Evolutionary conservation across 306 rosid species (phyloP), one percentile per base, ranked within the genome.

Genomic region (Luffa aegyptiaca): DNA sequence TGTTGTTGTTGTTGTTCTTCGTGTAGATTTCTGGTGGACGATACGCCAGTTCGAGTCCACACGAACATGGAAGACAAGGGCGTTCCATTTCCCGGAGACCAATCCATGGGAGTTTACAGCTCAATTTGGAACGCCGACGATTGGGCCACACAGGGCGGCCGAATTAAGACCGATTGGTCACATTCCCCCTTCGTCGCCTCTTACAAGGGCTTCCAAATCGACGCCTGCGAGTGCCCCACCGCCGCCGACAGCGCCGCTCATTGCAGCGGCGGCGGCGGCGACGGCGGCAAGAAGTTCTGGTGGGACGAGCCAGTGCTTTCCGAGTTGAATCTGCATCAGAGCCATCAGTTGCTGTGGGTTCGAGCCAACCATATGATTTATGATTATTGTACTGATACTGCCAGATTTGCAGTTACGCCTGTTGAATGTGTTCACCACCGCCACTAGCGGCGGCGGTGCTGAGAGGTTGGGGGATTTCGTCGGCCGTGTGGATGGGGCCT

Each of bases 101-200:
- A 96, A 69, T 82, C 98, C 1, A 96, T 96, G 98, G 97, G 99
- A 0, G 93, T 96, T 1, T 92, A 91, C 83, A 93, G 99, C 73
- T 96, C 99, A 0, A 90, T 96, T 31, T 96, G 98, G 99, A 96
- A 93, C 17, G 99, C 97, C 0, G 99, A 96, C 16, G 98, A 96
- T 63, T 96, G 98, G 99, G 99, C 98, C n/a, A 96, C 99, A 0
- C 98, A 96, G n/a, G 99, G 99, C 2, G 99, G 99, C 12, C 82
- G 93, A 5, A 90, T 96, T 48, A 96, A 96, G 85, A 96, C 98
- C 4, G 98, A 96, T 77, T 95, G 99, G 99, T 87, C 91, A 75
- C 97, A 93, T 35, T 93, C 96, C 8, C 99, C 99, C 0, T 96
- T 96, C 81, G 8, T 90, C 4, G 96, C 90, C 2, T 82, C 92